Conservation (phyloP, 768 basidiomycete species). For the Tylopilus balloui region DNA sequence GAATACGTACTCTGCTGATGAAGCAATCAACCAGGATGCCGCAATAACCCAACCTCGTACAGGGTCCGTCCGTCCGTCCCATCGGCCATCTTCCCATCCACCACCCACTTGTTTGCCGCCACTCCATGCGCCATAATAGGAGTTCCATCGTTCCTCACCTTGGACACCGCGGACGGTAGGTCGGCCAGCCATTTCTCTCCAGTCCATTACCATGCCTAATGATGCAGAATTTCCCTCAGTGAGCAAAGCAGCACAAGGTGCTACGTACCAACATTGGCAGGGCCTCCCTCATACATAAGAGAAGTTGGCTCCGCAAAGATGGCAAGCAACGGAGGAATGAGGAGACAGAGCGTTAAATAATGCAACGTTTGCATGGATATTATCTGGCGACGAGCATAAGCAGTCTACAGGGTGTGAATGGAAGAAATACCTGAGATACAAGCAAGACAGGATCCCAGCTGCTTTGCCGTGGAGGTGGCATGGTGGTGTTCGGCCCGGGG, state of each 20-base stretch:
- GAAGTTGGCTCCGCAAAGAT: slow-evolving; percentile 71
- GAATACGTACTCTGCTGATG: slow-evolving; percentile 75
- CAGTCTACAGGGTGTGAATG: background rate
- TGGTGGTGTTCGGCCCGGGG: slow-evolving; percentile 11
- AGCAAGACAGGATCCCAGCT: slow-evolving; percentile 91
- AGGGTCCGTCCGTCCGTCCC: slow-evolving; percentile 72
- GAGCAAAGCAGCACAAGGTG: background rate
- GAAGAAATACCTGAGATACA: slow-evolving; percentile 66
- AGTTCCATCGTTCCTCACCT: slow-evolving; percentile 61
- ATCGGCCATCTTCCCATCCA: slow-evolving; percentile 43
- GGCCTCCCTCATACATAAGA: slow-evolving; percentile 70
- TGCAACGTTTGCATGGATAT: slow-evolving; percentile 90
- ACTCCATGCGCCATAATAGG: slow-evolving; percentile 73
- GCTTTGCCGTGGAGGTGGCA: slow-evolving; percentile 38
- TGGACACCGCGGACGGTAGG: slow-evolving; percentile 68
- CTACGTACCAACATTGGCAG: slow-evolving; percentile 68
- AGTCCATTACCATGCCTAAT: slow-evolving; percentile 91
- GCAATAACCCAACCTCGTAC: slow-evolving; percentile 89
- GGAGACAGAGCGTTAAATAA: slow-evolving; percentile 81
- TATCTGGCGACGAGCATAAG: slow-evolving; percentile 51
- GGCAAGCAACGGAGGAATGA: slow-evolving; percentile 75
- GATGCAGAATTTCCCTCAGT: slow-evolving; percentile 1
- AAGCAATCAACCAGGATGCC: slow-evolving; percentile 79
- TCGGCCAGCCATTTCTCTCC: slow-evolving; percentile 90
- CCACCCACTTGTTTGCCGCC: slow-evolving; percentile 71